A percentile compares a stretch with the other conserved stretches of the same genome.
Conservation (phyloP, 192 early-diverging fungal genomes). For the Coemansia sp. region DNA sequence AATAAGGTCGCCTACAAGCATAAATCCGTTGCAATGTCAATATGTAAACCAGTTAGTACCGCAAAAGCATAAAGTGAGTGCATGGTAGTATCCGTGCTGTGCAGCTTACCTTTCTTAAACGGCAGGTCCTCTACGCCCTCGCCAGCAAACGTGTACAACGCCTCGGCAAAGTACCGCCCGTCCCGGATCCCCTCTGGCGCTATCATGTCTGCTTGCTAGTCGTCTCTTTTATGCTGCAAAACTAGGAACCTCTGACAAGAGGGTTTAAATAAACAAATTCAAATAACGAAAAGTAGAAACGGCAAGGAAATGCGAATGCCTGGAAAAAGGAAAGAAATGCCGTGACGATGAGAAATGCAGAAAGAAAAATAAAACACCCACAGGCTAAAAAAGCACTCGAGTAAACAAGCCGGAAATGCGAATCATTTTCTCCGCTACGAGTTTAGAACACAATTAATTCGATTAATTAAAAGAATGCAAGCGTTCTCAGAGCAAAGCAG, state of each 20-base stretch:
- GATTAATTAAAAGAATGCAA: not conserved
- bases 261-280: not conserved
- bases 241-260: not conserved
- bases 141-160: conserved; percentile 57
- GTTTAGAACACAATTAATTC: not conserved
- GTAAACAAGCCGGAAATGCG: conserved; percentile 5
- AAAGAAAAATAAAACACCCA: conserved; percentile 6
- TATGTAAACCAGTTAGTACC: conserved; percentile 1
- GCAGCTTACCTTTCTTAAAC: conserved; percentile 46
- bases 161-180: conserved; percentile 52
- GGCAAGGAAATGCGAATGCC: conserved; percentile 8
- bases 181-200: conserved; percentile 55
- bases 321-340: conserved; percentile 7
- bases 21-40: too few relatives aligned
- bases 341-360: conserved; percentile 6
- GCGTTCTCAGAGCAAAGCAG: not conserved
- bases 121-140: conserved; percentile 55
- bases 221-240: not conserved
- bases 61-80: not conserved
- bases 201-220: conserved; percentile 30
- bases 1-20: conserved; percentile 40
- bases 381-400: not conserved
- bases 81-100: not conserved
- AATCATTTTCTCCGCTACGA: not conserved
- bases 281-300: not conserved